Evolutionary conservation across 2,329 filamentous ascomycete species (phyloP).

Genomic region (Didymella lethalis): DNA sequence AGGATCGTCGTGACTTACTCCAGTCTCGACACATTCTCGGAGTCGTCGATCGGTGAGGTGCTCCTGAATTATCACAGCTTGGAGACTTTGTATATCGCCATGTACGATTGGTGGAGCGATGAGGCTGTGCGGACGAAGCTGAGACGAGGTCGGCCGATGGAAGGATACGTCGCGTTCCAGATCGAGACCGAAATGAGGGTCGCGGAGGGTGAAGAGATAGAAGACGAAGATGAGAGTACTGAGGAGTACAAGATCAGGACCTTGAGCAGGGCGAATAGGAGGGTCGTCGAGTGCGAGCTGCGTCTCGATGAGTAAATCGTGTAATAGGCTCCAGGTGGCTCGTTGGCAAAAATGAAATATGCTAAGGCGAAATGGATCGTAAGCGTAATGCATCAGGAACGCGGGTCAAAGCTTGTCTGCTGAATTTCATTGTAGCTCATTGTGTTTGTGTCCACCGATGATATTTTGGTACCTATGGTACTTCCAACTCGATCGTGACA

Average conservation of each 20-base stretch:
- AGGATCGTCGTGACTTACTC: neutral
- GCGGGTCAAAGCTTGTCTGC: no score
- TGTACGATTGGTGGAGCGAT: conserved; percentile 21
- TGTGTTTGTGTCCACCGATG: no score
- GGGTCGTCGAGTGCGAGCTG: conserved; percentile 6
- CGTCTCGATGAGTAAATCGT: neutral
- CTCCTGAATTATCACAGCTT: neutral
- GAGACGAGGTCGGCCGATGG: neutral
- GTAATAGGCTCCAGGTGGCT: neutral
- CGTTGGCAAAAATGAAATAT: neutral
- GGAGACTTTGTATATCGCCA: conserved; percentile 24
- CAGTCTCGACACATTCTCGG: neutral
- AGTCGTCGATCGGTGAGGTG: neutral
- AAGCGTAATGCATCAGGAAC: no score
- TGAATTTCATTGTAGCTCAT: no score
- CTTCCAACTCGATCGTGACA: no score
- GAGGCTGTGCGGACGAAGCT: neutral
- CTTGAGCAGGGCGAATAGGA: neutral
- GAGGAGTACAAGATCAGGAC: neutral
- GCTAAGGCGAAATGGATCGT: no score
- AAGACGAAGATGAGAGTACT: neutral
- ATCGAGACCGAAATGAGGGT: neutral
- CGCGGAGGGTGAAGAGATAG: neutral
- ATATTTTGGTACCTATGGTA: no score
- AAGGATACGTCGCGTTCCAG: neutral